Conservation (phyloP, 1,284 basidiomycete species). For the Fomitopsis palustris region DNA sequence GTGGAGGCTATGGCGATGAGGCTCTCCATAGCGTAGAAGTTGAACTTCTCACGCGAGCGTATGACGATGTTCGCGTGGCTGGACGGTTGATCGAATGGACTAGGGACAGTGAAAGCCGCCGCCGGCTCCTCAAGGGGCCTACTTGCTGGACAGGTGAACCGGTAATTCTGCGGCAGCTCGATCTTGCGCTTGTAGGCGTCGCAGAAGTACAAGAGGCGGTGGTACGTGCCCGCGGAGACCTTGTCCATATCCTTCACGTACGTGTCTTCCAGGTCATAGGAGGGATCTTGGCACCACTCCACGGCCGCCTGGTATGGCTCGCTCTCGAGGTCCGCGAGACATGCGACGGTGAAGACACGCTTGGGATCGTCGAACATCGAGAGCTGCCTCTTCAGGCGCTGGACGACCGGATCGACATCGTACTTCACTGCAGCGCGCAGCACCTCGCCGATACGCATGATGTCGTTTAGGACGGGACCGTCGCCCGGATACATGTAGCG, state of each 20-base stretch:
- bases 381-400: neutral
- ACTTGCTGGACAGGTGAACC: neutral
- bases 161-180: neutral
- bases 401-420: conserved; percentile 6
- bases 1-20: conserved; percentile 3
- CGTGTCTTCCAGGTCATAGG: neutral
- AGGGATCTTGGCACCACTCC: neutral
- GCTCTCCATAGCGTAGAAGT: conserved; percentile 8
- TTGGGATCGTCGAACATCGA: conserved; percentile 23
- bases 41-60: conserved; percentile 3
- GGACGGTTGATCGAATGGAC: neutral
- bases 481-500: conserved; percentile 11
- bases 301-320: neutral
- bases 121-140: neutral
- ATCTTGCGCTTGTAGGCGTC: neutral
- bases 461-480: conserved; percentile 1
- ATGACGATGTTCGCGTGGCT: conserved; percentile 4
- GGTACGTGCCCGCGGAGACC: conserved; percentile 9
- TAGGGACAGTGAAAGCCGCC: neutral
- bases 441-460: neutral
- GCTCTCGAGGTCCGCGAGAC: conserved; percentile 20
- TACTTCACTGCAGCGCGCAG: conserved; percentile 12
- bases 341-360: conserved; percentile 31
- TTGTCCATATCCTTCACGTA: conserved; percentile 13
- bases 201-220: conserved; percentile 7